Evolutionary conservation across 257 asterid species (phyloP).

Genomic region (Ilex aquifolium): DNA sequence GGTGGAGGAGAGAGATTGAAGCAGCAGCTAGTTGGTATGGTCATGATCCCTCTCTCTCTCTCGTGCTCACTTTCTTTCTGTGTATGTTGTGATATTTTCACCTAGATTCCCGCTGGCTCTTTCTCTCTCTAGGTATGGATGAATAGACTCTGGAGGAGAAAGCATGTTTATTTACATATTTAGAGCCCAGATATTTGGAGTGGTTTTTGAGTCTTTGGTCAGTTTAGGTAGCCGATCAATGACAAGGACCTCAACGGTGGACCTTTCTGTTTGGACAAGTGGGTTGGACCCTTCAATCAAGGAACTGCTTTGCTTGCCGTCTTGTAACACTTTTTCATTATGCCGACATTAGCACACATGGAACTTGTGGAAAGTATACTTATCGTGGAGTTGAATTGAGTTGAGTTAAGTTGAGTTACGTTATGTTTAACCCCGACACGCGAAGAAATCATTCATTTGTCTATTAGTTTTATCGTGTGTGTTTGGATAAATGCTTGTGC

Average conservation of each 20-base stretch:
- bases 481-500: no score
- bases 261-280: not conserved
- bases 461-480: no score
- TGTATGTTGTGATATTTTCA: no score
- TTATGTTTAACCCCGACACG: no score
- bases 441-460: no score
- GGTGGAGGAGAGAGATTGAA: constrained; percentile 35
- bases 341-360: no score
- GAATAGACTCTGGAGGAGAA: constrained; percentile 1
- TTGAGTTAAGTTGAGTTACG: no score
- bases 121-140: not conserved
- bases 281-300: constrained; percentile 3
- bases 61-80: no score
- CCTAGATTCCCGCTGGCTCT: not conserved
- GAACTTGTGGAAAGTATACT: no score
- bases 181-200: not conserved
- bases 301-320: constrained; percentile 40
- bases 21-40: constrained; percentile 38
- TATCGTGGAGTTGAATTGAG: no score
- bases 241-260: not conserved
- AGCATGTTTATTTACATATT: not conserved
- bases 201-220: not conserved
- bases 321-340: constrained; percentile 17
- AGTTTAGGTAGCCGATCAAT: constrained; percentile 20
- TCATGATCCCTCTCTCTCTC: constrained; percentile 27